Evolutionary conservation across 2,329 filamentous ascomycete genomes (phyloP), one percentile per base, ranked within the genome.

Genomic region (Periconia macrospinosa): DNA sequence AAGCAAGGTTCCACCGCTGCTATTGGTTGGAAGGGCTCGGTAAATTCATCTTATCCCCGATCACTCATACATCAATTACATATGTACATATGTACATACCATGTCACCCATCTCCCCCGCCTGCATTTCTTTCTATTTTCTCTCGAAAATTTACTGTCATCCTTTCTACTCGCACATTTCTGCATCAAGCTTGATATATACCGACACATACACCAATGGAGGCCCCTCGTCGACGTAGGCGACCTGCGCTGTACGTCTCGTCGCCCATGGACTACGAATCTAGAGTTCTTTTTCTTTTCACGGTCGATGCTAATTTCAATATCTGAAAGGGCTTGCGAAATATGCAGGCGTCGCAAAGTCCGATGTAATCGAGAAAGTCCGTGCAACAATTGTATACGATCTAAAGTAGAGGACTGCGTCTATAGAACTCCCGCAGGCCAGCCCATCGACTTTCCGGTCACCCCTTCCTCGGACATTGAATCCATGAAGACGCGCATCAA

Each of bases 281-380:
- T 30, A 14, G 6, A 17, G 27, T 41, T 18, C 10, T 27, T 8
- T 18, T 45, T 3, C 2, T 19, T 41, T 57, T 61, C 47, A 61
- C 52, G 47, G 51, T 27, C 30, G 44, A 37, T 8, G 23, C 23
- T 27, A 27, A 27, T 37, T 37, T 37, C 11, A 14, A 14, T 37
- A 14, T 37, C 15, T n/a, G 44, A 30, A 45, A 83, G 79, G 15
- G 78, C 84, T 1, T 86, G 84, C 65, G 73, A 78, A 58, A 75
- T 83, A 41, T 88, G 86, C 62, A 77, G 85, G 42, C 79, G 73
- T 51, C 82, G 84, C 41, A 88, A 88, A 68, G 81, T 87, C 54
- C 78, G 80, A 45, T 88, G 85, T 63, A 81, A 88, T 62, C 81
- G 83, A 46, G 79, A 80, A 54, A 69, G 73, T 7, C 86, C 86